Conservation (phyloP, 2,329 filamentous ascomycete species). For the Venturia asperata region DNA sequence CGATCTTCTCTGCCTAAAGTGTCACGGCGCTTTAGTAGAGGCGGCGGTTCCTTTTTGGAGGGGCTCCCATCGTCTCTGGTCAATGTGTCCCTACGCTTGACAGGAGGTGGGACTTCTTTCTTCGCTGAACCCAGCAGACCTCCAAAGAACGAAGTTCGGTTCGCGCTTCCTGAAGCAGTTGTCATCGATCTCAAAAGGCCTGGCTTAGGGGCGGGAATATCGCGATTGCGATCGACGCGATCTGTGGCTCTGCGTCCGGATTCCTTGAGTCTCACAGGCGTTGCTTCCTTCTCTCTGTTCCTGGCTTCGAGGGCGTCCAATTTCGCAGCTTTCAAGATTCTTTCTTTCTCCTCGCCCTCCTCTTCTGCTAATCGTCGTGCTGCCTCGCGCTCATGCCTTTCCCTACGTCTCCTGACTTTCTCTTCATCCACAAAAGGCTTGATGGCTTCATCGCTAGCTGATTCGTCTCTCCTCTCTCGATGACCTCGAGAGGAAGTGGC, state of each 20-base stretch:
- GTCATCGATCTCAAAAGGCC: conserved; percentile 15
- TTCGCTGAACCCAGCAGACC: conserved; percentile 9
- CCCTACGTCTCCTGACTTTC: background rate
- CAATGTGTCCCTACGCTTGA: background rate
- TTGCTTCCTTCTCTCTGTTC: background rate
- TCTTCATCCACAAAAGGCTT: conserved; percentile 14
- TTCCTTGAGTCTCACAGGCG: conserved; percentile 8
- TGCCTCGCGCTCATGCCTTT: conserved; percentile 15
- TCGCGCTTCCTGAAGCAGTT: background rate
- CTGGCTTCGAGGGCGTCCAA: conserved; percentile 11
- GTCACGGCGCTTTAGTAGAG: background rate
- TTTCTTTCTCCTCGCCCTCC: conserved; percentile 14
- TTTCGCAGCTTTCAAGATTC: conserved; percentile 5
- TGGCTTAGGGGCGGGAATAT: conserved; percentile 12
- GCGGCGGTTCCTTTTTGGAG: conserved; percentile 7
- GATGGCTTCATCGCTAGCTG: background rate
- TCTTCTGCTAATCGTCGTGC: conserved; percentile 17
- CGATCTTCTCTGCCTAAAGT: conserved; percentile 1
- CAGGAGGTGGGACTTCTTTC: background rate
- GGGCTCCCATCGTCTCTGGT: background rate
- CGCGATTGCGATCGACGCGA: conserved; percentile 8
- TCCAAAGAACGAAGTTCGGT: conserved; percentile 15
- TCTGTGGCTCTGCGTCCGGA: conserved; percentile 10
- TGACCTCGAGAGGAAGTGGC: background rate
- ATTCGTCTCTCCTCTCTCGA: background rate